These are phyloP conservation scores for Aspergillus steynii DNA, from an alignment of 495 filamentous ascomycete genomes.

Conservation along the genomic window DNA sequence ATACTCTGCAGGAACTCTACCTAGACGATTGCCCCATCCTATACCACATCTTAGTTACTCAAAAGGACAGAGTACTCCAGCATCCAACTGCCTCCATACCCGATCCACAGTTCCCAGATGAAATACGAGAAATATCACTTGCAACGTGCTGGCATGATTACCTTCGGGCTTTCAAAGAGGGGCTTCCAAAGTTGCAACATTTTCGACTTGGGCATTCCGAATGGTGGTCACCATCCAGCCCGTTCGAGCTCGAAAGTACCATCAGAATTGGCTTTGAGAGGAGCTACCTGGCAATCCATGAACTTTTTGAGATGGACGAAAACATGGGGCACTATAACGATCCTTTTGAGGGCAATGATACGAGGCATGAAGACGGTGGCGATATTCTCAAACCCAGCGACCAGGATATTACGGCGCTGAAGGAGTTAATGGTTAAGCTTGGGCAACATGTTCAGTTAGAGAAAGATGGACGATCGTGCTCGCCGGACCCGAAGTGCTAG, in stretches of 20 bases:
- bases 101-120: too few relatives aligned
- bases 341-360: too few relatives aligned
- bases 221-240: constrained; percentile 7
- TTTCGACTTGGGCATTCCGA: constrained; percentile 20
- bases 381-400: background rate
- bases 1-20: constrained; percentile 22
- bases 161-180: constrained; percentile 18
- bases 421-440: background rate
- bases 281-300: constrained; percentile 9
- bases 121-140: too few relatives aligned
- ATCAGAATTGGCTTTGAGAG: constrained; percentile 11
- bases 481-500: too few relatives aligned
- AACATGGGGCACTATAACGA: too few relatives aligned
- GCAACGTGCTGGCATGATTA: constrained; percentile 24
- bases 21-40: constrained; percentile 26
- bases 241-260: constrained; percentile 16
- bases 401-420: background rate
- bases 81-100: too few relatives aligned
- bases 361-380: background rate
- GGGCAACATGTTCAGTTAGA: background rate
- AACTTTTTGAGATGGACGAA: constrained; percentile 6
- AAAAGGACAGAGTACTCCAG: too few relatives aligned
- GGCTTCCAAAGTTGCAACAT: constrained; percentile 15
- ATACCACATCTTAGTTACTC: constrained; percentile 5
- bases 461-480: background rate